phyloP scores from a whole-genome alignment of 345 rosid species.

The Geranium brycei region DNA sequence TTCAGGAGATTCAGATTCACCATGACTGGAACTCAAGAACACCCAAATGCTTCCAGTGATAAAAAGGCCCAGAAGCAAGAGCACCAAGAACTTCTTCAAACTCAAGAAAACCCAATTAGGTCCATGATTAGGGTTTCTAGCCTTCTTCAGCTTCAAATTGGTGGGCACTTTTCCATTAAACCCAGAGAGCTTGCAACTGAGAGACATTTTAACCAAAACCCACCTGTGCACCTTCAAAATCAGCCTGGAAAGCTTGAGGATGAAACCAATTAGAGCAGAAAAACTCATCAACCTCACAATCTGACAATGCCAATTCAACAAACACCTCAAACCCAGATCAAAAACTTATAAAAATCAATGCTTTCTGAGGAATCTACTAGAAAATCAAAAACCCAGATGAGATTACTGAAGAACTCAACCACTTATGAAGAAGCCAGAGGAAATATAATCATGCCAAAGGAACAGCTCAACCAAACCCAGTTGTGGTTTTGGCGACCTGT shows the following conservation, averaged over 20 bases:
- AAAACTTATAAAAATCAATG: background rate
- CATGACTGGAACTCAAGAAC: conserved; percentile 21
- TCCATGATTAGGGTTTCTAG: conserved; percentile 23
- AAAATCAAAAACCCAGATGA: conserved; percentile 9
- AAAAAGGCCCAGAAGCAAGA: conserved; percentile 30
- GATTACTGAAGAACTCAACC: no score
- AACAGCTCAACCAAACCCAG: conserved; percentile 32
- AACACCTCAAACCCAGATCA: conserved; percentile 8
- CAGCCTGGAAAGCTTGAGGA: conserved; percentile 21
- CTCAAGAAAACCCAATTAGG: conserved; percentile 16
- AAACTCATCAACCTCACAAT: conserved; percentile 27
- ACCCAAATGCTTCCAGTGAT: conserved; percentile 25
- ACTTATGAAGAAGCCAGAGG: conserved; percentile 1
- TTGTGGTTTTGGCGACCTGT: conserved; percentile 22
- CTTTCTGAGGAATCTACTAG: conserved; percentile 1
- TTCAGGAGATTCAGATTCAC: conserved; percentile 22
- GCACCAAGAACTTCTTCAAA: conserved; percentile 31
- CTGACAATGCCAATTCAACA: conserved; percentile 15
- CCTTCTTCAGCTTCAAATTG: conserved; percentile 31
- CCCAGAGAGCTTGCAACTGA: conserved; percentile 33
- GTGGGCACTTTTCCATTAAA: conserved; percentile 25
- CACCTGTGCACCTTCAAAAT: conserved; percentile 20
- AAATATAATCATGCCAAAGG: conserved; percentile 32
- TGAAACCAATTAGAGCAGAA: conserved; percentile 27
- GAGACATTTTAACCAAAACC: conserved; percentile 38